Percentiles rank a stretch among this genome's conserved stretches.
These are phyloP conservation scores for Candida koratica DNA, from an alignment of 805 yeast genomes.

Conservation along the genomic window DNA sequence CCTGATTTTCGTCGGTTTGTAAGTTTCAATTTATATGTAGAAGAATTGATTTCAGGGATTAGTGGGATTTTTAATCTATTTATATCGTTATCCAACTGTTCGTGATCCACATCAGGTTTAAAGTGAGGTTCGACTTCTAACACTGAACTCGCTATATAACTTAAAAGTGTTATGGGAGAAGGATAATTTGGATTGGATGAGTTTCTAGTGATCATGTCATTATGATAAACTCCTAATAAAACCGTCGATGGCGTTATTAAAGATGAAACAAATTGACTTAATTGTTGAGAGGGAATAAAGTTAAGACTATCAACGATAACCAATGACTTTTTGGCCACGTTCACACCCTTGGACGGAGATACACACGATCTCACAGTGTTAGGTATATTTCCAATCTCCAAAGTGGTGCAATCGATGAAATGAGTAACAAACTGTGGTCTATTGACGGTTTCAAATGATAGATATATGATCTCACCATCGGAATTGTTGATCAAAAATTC, in stretches of 20 bases:
- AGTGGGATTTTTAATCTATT: constrained; percentile 46
- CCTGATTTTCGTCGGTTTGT: constrained; percentile 83
- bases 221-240: constrained; percentile 36
- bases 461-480: constrained; percentile 38
- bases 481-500: constrained; percentile 47
- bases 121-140: constrained; percentile 54
- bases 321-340: constrained; percentile 11
- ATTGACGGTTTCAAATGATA: constrained; percentile 66
- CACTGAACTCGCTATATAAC: constrained; percentile 72
- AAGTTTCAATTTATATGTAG: constrained; percentile 45
- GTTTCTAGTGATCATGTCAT: constrained; percentile 16
- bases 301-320: constrained; percentile 61
- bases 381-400: constrained; percentile 2
- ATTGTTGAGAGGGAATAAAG: constrained; percentile 42
- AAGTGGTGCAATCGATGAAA: constrained; percentile 44
- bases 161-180: constrained; percentile 45
- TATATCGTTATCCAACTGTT: constrained; percentile 40
- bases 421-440: constrained; percentile 47
- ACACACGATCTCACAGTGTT: constrained; percentile 1
- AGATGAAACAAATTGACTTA: constrained; percentile 49
- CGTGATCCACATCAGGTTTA: constrained; percentile 38
- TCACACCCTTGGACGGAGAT: background rate
- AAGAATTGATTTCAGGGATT: constrained; percentile 41
- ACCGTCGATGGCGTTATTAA: constrained; percentile 34
- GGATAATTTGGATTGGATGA: constrained; percentile 47